These are phyloP conservation scores for Aspergillus nanangensis DNA, from an alignment of 495 filamentous ascomycete species.

Conservation along the genomic window DNA sequence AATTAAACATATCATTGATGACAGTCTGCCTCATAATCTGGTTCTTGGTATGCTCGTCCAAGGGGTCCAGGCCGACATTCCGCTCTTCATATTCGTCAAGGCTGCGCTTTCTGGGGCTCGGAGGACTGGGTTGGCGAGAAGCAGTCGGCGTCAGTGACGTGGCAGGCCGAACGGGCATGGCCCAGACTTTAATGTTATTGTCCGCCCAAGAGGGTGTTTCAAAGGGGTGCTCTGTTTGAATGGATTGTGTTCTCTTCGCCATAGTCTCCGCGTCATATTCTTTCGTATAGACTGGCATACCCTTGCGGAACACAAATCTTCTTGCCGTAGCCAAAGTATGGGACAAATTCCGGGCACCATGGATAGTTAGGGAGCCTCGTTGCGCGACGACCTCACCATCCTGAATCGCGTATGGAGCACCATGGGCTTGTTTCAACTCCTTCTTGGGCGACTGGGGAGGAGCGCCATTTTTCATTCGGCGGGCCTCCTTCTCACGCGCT, in stretches of 20 bases:
- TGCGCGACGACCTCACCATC: conserved; percentile 8
- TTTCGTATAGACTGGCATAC: conserved; percentile 60
- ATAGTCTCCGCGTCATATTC: conserved; percentile 55
- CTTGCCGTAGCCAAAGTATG: conserved; percentile 79
- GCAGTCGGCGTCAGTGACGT: conserved; percentile 1
- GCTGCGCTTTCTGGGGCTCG: conserved; percentile 55
- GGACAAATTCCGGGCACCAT: conserved; percentile 71
- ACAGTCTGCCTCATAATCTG: conserved; percentile 53
- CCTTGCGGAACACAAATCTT: conserved; percentile 82
- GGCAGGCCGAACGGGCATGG: conserved; percentile 53
- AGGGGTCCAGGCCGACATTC: conserved; percentile 5
- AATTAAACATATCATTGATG: conserved; percentile 78
- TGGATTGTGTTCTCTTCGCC: conserved; percentile 11
- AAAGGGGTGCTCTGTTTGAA: conserved; percentile 25
- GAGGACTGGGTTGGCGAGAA: conserved; percentile 9
- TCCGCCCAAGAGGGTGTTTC: conserved; percentile 68
- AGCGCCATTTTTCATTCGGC: conserved; percentile 20
- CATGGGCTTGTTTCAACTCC: conserved; percentile 6
- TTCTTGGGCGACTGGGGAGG: no score
- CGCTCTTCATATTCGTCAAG: conserved; percentile 51
- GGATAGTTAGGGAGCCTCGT: conserved; percentile 52
- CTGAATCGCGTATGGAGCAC: conserved; percentile 2
- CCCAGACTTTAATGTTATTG: conserved; percentile 75
- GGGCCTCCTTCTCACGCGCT: conserved; percentile 21
- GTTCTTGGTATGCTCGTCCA: conserved; percentile 29